Base-by-base conservation (phyloP, 2,329 filamentous ascomycete genomes). In the Phoma sp. region DNA sequence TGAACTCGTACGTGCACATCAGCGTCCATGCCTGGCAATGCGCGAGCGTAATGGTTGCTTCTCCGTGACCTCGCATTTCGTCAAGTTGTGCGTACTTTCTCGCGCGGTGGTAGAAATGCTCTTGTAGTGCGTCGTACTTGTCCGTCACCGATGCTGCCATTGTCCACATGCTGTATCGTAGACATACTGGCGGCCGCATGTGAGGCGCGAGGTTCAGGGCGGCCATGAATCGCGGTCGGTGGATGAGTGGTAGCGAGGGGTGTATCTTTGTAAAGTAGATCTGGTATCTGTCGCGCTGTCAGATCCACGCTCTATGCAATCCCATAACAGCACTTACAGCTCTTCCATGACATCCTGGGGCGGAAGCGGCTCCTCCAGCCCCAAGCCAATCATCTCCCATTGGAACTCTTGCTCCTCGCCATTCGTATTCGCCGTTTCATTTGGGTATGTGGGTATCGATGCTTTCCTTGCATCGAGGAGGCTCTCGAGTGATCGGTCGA, bases 161-260 rank as follows among this genome's bases (percentile, higher is more conserved):
- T n/a, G 89, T 91, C 93, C 93, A 98, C 82, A 98, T 96, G 49
- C 91, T 92, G 76, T 99, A 99, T 64, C 95, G 87, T 42, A 99
- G 78, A 61, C 90, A 92, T 25, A 96, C 87, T 0, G 93, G 92
- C 1, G 95, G 93, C 21, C 93, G 86, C 78, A 92, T 88, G 58
- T 87, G 87, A 15, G 92, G 92, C n/a, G 91, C 86, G 75, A 97
- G 81, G 68, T 93, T 92, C 87, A 97, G 91, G 26, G 91, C 91
- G 17, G 92, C 90, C 53, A 95, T 81, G 72, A 95, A 98, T 45
- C 93, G 87, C 56, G 88, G 91, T 65, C 88, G 90, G 73, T 99
- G 93, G 51, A 98, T 90, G 83, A 98, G 90, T 14, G 95, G 92
- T 51, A 91, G 68, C 0, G 91, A 92, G 0, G 90, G 88, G 69